A percentile compares a stretch with the other conserved stretches of the same genome.
phyloP scores from a whole-genome alignment of 768 basidiomycete species.

The Agaricus sinodeliciosus region DNA sequence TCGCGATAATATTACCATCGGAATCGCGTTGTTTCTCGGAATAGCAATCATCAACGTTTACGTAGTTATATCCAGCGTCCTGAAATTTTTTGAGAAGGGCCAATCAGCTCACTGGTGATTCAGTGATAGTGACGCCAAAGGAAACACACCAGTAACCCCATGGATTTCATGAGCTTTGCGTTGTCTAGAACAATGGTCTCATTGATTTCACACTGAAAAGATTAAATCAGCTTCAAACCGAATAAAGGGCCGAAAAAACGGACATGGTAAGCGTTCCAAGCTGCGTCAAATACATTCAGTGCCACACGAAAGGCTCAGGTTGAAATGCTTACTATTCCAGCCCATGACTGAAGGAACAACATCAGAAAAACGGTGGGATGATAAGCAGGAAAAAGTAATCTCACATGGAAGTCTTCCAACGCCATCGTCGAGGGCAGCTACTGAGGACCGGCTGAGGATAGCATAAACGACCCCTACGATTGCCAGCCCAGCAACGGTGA shows the following conservation, averaged over 20 bases:
- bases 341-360: conserved; percentile 5
- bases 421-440: conserved; percentile 5
- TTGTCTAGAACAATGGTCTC: conserved; percentile 45
- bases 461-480: conserved; percentile 10
- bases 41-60: conserved; percentile 65
- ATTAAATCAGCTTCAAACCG: background rate
- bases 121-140: background rate
- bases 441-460: background rate
- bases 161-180: conserved; percentile 41
- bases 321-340: conserved; percentile 8
- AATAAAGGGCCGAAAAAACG: background rate
- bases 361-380: background rate
- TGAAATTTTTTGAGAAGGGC: conserved; percentile 16
- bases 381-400: background rate
- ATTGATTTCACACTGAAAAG: conserved; percentile 47
- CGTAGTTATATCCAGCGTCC: conserved; percentile 52
- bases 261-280: conserved; percentile 11
- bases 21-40: conserved; percentile 48
- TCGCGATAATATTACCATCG: conserved; percentile 49
- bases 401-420: conserved; percentile 8
- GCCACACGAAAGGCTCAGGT: no score
- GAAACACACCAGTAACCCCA: conserved; percentile 39
- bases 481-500: conserved; percentile 13
- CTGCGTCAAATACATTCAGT: background rate
- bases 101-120: background rate